Evolutionary conservation across 257 asterid genomes (phyloP).

Genomic region (Primulina eburnea): DNA sequence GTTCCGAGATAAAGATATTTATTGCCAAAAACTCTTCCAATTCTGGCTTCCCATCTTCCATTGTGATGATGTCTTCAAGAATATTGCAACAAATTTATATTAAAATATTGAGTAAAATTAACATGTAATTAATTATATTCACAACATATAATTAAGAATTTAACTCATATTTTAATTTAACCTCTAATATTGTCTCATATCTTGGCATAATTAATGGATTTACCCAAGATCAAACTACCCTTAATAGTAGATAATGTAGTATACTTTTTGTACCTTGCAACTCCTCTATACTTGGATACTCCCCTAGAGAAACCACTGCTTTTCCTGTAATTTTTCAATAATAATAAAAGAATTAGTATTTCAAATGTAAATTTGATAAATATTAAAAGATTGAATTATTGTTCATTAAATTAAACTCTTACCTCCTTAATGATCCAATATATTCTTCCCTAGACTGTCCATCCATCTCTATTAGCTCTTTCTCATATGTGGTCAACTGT

Average conservation of each 20-base stretch:
- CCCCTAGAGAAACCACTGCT: slow-evolving; percentile 91
- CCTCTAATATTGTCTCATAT: neutral
- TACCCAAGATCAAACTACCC: neutral
- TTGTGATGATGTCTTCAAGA: slow-evolving; percentile 72
- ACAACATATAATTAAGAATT: too few relatives aligned
- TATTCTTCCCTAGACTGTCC: slow-evolving; percentile 82
- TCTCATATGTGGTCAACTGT: slow-evolving; percentile 59
- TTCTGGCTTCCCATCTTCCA: slow-evolving; percentile 95
- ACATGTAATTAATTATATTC: neutral
- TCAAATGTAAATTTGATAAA: neutral
- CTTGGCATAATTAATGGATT: neutral
- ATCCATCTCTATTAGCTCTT: slow-evolving; percentile 63
- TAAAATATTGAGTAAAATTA: neutral
- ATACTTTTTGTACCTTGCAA: slow-evolving; percentile 51
- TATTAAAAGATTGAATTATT: neutral
- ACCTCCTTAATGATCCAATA: slow-evolving; percentile 81
- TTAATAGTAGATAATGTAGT: neutral
- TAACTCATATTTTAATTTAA: too few relatives aligned
- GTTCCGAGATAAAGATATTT: slow-evolving; percentile 84
- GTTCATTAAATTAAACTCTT: neutral
- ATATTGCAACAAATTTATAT: neutral
- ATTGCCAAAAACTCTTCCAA: slow-evolving; percentile 81
- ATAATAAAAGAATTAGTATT: neutral
- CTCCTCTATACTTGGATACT: slow-evolving; percentile 86
- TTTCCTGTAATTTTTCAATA: slow-evolving; percentile 44